Evolutionary conservation across 2,329 filamentous ascomycete genomes (phyloP), one percentile per base, ranked within the genome.

Genomic region (Calonectria pauciramosa): DNA sequence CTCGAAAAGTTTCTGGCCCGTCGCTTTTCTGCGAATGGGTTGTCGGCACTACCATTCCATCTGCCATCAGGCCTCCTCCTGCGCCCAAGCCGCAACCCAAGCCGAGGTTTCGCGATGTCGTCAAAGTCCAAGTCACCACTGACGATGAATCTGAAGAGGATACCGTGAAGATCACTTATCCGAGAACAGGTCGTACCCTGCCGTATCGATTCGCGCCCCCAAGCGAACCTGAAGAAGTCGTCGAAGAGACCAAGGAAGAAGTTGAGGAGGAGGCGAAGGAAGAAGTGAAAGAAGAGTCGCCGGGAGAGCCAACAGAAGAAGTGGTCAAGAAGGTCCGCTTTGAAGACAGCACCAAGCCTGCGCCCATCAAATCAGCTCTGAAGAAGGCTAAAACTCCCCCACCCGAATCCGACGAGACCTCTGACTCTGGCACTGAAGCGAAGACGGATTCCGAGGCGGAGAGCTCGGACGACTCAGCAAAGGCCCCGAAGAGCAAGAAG

Each of bases 91-190:
- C 67, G 20, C 36, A 26, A 23, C 67, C 59, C 4, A 70, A 70
- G 30, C 44, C 56, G 26, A 81, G 82, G 28, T 79, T 68, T 26
- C 79, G 83, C 60, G 82, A 83, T 23, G 80, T 87, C 14, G 78
- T 88, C 71, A 85, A 80, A 28, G 79, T 90, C 38, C 84, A 88
- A 67, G 79, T 90, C 2, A 84, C 86, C 18, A 90, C 89, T 14
- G 89, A 91, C 74, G 89, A 91, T 54, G 88, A 90, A 70, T 86
- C 85, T n/a, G 86, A 87, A 10, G 84, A 86, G 32, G 89, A 91
- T 68, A 87, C 85, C 4, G 80, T 91, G 68, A 85, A 82, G 23
- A 81, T 91, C 47, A 89, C 87, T 1, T 89, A 89, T 67, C 89
- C 89, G 1, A 87, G 88, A 68, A 82, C 83, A 6, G 79, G 83